A percentile compares a stretch with the other conserved stretches of the same genome.
Conservation (phyloP, 2,329 filamentous ascomycete genomes). For the Lachnellula willkommii region DNA sequence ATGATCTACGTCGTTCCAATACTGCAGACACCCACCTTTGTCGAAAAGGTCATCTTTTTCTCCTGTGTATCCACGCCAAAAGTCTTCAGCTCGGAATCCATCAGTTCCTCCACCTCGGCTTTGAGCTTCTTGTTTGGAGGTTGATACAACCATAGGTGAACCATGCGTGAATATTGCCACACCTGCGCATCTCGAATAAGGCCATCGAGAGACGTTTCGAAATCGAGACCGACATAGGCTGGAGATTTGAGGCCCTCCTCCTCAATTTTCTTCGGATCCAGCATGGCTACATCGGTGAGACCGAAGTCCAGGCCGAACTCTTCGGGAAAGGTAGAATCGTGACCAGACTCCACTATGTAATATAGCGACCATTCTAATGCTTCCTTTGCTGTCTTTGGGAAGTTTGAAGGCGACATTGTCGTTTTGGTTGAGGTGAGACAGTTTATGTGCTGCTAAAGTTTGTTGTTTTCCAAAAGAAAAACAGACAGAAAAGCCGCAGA, state of each 20-base stretch:
- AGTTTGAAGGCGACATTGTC: neutral
- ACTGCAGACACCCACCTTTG: neutral
- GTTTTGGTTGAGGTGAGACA: neutral
- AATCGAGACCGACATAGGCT: neutral
- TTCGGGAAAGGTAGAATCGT: neutral
- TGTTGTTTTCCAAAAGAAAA: too few relatives aligned
- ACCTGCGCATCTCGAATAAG: neutral
- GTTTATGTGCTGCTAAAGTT: neutral
- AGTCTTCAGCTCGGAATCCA: conserved; percentile 2
- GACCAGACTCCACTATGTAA: neutral
- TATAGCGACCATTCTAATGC: neutral
- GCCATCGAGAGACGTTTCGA: neutral
- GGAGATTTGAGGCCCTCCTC: neutral
- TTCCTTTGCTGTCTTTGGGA: neutral
- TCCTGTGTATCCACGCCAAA: neutral
- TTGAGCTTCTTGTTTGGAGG: neutral
- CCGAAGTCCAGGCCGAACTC: neutral
- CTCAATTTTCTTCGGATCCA: neutral
- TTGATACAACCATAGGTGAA: neutral
- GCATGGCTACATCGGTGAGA: neutral
- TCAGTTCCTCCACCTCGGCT: neutral
- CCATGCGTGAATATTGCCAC: neutral
- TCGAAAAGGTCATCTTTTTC: neutral
- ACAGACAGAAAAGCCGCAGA: too few relatives aligned
- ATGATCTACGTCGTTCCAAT: neutral